Percentiles rank a stretch among this genome's conserved stretches.
These are phyloP conservation scores for Alternaria atra DNA, from an alignment of 2,329 filamentous ascomycete species.

Conservation along the genomic window DNA sequence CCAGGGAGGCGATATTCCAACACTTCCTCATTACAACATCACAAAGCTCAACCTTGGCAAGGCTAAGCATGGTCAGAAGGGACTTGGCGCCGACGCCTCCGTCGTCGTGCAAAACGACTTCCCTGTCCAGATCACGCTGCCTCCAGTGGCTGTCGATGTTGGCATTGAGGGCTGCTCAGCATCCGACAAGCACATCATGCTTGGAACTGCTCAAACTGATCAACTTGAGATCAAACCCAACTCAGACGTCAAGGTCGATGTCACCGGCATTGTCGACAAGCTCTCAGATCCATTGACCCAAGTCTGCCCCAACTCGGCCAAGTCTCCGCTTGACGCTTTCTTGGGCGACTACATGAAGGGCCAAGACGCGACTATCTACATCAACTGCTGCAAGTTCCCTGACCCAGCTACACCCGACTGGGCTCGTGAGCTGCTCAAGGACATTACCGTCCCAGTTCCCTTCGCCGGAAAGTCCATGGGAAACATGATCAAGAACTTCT, in stretches of 20 bases:
- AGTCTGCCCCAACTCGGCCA: constrained; percentile 77
- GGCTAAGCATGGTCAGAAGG: constrained; percentile 64
- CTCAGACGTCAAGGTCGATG: constrained; percentile 72
- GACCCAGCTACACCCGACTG: constrained; percentile 77
- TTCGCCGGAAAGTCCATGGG: constrained; percentile 85
- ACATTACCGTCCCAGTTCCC: constrained; percentile 82
- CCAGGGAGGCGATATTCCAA: constrained; percentile 77
- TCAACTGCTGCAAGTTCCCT: constrained; percentile 77
- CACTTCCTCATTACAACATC: constrained; percentile 83
- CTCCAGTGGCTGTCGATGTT: constrained; percentile 83
- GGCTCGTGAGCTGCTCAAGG: constrained; percentile 81
- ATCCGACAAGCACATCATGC: constrained; percentile 75
- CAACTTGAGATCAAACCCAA: constrained; percentile 73
- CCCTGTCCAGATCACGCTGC: constrained; percentile 78
- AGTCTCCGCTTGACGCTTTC: constrained; percentile 85
- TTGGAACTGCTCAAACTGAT: constrained; percentile 78
- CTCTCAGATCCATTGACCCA: constrained; percentile 77
- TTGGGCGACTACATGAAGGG: constrained; percentile 84
- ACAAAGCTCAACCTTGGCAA: constrained; percentile 82
- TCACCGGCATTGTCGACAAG: constrained; percentile 74
- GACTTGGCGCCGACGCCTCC: constrained; percentile 82
- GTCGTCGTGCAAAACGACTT: constrained; percentile 78
- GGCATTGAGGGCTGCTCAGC: constrained; percentile 82
- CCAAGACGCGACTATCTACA: constrained; percentile 78
- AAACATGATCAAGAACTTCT: constrained; percentile 86